Base-by-base conservation (phyloP, 768 basidiomycete genomes). In the Auricularia auricula-judae region DNA sequence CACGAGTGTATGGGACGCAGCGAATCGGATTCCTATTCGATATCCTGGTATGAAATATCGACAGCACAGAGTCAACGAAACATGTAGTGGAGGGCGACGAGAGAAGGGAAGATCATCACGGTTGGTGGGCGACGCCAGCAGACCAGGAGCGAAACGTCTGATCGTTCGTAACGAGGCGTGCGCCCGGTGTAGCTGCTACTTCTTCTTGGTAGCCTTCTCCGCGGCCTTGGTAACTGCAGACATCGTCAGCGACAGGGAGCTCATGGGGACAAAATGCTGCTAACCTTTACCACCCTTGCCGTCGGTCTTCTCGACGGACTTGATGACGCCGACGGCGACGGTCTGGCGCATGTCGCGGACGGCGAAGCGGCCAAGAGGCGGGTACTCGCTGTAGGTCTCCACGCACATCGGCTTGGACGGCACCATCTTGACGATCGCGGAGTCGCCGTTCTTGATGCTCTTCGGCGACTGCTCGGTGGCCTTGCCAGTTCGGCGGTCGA, bases 321-420 rank as follows among this genome's bases (percentile, higher is more conserved):
- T 98, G 86, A 98, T 97, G 82, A 98, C 90, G 79, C 94, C 94
- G 73, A 97, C 94, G 69, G 94, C 94, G 68, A 99, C 96, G 68
- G 96, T 97, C 82, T 98, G 95, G 77, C 95, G 89, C 95, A 98
- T 97, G 84, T 97, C 94, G 87, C 94, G 94, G 77, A 97, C 94
- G 73, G 94, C 94, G 81, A 96, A 96, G 77, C 96, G 95, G 83
- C 97, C 96, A 69, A 99, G 89, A 79, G 97, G 97, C 71, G 97
- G 96, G 82, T 98, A 99, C 79, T 94, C 91, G 75, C 88, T 87
- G 86, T 94, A 97, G 53, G 89, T 85, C 83, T 95, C 87, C 67
- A 89, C 88, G 80, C 88, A 89, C 89, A 96, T 93, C 68, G 95
- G 95, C 86, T 98, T 97, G 81, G 86, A 86, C 69, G 93, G 93